A percentile compares a stretch with the other conserved stretches of the same genome.
These are phyloP conservation scores for Brassica hybrid DNA, from an alignment of 441 rosid genomes.

Conservation along the genomic window DNA sequence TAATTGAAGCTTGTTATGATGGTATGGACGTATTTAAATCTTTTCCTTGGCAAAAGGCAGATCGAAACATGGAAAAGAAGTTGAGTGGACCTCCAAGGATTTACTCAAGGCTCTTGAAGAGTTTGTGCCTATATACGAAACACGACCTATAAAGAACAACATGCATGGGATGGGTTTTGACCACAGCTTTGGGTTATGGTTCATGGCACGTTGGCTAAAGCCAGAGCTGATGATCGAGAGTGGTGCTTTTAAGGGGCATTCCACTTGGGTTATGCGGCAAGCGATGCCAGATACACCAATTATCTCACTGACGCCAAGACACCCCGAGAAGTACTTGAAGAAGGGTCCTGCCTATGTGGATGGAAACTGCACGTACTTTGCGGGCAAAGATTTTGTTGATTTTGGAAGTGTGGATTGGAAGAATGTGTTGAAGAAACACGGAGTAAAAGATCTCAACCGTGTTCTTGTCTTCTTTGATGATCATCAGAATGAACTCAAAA, in stretches of 20 bases:
- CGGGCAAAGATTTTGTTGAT: conserved; percentile 97
- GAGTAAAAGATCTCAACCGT: conserved; percentile 63
- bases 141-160: conserved; percentile 90
- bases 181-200: conserved; percentile 99
- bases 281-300: conserved; percentile 88
- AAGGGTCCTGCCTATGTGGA: conserved; percentile 99
- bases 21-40: conserved; percentile 54
- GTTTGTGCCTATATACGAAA: conserved; percentile 90
- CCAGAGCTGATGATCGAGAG: conserved; percentile 97
- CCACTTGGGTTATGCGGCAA: conserved; percentile 98
- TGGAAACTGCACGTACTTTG: conserved; percentile 92
- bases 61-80: conserved; percentile 96
- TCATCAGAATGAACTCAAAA: conserved; percentile 96
- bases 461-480: conserved; percentile 93
- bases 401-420: conserved; percentile 93
- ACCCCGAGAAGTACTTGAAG: conserved; percentile 87
- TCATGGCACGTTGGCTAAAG: conserved; percentile 83
- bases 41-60: conserved; percentile 95
- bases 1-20: conserved; percentile 40
- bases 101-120: conserved; percentile 84
- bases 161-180: conserved; percentile 99
- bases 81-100: conserved; percentile 96
- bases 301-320: conserved; percentile 84
- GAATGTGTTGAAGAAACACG: conserved; percentile 67
- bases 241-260: conserved; percentile 98